phyloP scores from a whole-genome alignment of 352 stramenopile species.

The Elongisporangium undulatum region DNA sequence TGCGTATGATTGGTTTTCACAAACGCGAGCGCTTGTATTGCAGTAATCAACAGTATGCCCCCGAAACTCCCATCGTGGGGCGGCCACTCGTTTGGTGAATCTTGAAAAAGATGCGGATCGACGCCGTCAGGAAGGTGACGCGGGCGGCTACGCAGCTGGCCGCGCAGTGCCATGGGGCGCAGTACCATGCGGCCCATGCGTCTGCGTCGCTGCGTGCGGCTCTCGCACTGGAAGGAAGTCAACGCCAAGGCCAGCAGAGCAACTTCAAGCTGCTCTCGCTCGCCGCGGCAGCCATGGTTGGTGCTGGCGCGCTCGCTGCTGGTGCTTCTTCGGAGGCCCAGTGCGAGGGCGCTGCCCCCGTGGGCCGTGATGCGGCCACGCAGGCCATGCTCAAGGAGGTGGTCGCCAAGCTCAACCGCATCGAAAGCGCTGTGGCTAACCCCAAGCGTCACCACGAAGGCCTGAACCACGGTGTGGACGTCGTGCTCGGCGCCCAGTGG shows the following conservation, averaged over 20 bases:
- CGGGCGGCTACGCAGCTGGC: constrained; percentile 38
- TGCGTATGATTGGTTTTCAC: neutral
- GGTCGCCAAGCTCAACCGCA: constrained; percentile 83
- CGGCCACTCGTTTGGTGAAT: constrained; percentile 10
- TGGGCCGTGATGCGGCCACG: constrained; percentile 44
- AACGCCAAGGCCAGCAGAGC: constrained; percentile 11
- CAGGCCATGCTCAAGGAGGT: constrained; percentile 80
- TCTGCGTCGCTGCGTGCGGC: constrained; percentile 35
- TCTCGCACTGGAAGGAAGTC: constrained; percentile 36
- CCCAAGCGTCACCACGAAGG: constrained; percentile 64
- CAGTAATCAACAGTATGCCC: neutral
- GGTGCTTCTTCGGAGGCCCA: constrained; percentile 14
- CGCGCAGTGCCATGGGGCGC: constrained; percentile 18
- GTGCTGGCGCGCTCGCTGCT: constrained; percentile 23
- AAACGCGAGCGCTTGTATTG: neutral
- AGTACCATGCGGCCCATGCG: constrained; percentile 22
- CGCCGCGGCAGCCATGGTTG: constrained; percentile 21
- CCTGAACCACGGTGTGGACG: constrained; percentile 73
- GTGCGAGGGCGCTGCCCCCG: constrained; percentile 30
- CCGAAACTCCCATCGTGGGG: neutral
- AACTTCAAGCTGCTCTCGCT: constrained; percentile 10
- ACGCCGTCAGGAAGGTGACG: constrained; percentile 35
- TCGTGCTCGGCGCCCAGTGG: constrained; percentile 98
- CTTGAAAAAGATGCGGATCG: constrained; percentile 47
- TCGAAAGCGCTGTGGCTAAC: constrained; percentile 84